Evolutionary conservation across 345 rosid species (phyloP).

Genomic region (Diplotaxis tenuifolia): DNA sequence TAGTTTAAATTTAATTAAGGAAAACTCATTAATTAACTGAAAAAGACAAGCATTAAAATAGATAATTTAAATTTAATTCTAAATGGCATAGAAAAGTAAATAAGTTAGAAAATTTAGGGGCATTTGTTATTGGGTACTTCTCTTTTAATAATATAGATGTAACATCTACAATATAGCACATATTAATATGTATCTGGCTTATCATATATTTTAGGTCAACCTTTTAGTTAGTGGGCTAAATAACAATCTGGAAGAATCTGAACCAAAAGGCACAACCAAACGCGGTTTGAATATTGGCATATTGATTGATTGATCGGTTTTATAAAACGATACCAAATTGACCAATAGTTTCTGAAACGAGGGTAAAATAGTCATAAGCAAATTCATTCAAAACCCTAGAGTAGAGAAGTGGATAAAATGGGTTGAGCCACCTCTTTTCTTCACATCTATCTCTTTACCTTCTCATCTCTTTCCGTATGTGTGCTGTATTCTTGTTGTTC

Average conservation of each 20-base stretch:
- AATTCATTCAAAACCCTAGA: slow-evolving; percentile 22
- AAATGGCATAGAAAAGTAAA: too few relatives aligned
- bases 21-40: too few relatives aligned
- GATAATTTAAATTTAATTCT: too few relatives aligned
- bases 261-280: background rate
- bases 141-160: too few relatives aligned
- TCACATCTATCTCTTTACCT: background rate
- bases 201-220: background rate
- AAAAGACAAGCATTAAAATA: too few relatives aligned
- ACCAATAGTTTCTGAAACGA: background rate
- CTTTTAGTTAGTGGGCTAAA: background rate
- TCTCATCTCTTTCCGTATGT: too few relatives aligned
- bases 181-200: background rate
- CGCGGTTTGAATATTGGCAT: background rate
- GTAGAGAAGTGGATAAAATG: slow-evolving; percentile 2
- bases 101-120: too few relatives aligned
- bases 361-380: slow-evolving; percentile 20
- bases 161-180: background rate
- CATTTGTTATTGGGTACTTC: too few relatives aligned
- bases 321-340: background rate
- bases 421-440: slow-evolving; percentile 9
- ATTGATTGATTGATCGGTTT: background rate
- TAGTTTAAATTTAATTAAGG: too few relatives aligned
- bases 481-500: too few relatives aligned
- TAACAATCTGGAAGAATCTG: background rate